Percentiles rank a stretch among this genome's conserved stretches.
phyloP scores from a whole-genome alignment of 306 rosid species.

The Medicago truncatula region DNA sequence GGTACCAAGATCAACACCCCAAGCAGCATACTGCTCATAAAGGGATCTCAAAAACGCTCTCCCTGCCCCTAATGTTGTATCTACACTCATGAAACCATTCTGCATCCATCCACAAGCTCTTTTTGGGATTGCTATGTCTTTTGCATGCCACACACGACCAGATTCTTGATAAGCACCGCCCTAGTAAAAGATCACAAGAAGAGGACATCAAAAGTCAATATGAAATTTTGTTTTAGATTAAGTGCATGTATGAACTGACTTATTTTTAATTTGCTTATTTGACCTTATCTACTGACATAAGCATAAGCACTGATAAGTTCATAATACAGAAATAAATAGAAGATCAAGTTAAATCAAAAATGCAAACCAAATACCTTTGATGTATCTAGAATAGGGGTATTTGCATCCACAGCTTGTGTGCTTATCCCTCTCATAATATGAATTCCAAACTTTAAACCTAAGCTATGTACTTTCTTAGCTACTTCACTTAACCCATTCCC shows the following conservation, averaged over 20 bases:
- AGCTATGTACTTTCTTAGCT: conserved; percentile 72
- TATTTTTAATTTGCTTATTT: background rate
- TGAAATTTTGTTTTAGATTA: background rate
- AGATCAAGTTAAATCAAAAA: conserved; percentile 2
- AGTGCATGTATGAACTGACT: background rate
- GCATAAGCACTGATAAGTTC: background rate
- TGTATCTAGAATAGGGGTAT: conserved; percentile 81
- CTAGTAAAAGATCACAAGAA: conserved; percentile 53
- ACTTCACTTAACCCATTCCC: conserved; percentile 79
- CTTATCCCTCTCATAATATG: conserved; percentile 98
- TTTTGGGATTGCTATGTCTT: conserved; percentile 74
- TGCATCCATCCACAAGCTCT: conserved; percentile 90
- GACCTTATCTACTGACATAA: background rate
- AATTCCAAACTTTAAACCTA: conserved; percentile 95
- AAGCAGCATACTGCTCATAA: conserved; percentile 77
- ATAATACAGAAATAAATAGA: conserved; percentile 4
- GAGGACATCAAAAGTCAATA: conserved; percentile 32
- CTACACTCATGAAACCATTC: conserved; percentile 92
- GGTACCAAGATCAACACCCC: conserved; percentile 98
- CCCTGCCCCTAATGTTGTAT: conserved; percentile 79
- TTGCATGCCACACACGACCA: conserved; percentile 80
- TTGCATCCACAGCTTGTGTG: conserved; percentile 72
- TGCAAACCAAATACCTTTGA: conserved; percentile 62
- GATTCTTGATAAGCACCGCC: conserved; percentile 68
- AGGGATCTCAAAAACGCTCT: conserved; percentile 89